These are phyloP conservation scores for Paxillus rubicundulus DNA, from an alignment of 768 basidiomycete species.

Conservation along the genomic window DNA sequence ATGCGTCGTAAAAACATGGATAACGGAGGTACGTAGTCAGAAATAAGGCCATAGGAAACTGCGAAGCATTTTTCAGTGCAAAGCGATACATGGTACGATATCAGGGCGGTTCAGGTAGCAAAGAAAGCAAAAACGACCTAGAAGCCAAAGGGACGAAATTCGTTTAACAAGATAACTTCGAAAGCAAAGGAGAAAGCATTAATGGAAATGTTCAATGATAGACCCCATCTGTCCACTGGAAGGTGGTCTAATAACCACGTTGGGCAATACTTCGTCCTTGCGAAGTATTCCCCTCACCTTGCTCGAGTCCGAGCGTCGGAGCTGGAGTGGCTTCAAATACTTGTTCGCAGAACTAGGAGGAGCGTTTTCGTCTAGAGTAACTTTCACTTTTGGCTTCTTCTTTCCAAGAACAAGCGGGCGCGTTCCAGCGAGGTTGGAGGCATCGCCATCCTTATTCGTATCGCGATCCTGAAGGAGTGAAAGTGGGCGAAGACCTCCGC, in stretches of 20 bases:
- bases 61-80: conserved; percentile 12
- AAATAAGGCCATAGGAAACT: conserved; percentile 6
- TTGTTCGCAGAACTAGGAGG: conserved; percentile 37
- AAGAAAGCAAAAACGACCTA: background rate
- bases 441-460: conserved; percentile 34
- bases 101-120: background rate
- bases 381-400: conserved; percentile 43
- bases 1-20: conserved; percentile 2
- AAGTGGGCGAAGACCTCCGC: conserved; percentile 55
- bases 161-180: background rate
- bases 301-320: conserved; percentile 61
- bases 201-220: conserved; percentile 28
- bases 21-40: background rate
- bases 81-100: background rate
- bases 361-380: conserved; percentile 33
- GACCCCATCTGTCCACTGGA: conserved; percentile 48
- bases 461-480: conserved; percentile 62
- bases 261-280: conserved; percentile 54
- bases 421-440: conserved; percentile 30
- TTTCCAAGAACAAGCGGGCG: conserved; percentile 59
- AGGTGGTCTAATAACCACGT: conserved; percentile 61
- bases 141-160: conserved; percentile 2
- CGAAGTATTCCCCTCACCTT: conserved; percentile 58
- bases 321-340: conserved; percentile 57
- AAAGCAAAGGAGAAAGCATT: background rate